Percentiles rank a stretch among this genome's conserved stretches.
Conservation (phyloP, 176 grass and related monocot genomes). For the Bromus sterilis region DNA sequence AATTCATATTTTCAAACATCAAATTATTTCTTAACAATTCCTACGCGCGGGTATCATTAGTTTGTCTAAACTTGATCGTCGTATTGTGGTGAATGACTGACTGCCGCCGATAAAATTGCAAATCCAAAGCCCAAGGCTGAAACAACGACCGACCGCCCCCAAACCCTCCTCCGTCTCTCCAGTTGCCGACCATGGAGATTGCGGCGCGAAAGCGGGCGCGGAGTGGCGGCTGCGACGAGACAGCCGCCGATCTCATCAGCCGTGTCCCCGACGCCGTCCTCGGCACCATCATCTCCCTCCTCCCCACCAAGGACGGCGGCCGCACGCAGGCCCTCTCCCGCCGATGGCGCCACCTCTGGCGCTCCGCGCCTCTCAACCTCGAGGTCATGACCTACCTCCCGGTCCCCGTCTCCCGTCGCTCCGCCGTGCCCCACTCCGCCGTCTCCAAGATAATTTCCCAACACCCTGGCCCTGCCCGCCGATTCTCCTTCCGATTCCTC, state of each 20-base stretch:
- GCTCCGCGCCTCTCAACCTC: not conserved
- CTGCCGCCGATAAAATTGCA: too few species aligned
- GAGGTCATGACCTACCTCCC: not conserved
- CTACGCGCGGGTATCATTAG: too few species aligned
- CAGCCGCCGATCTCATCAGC: not conserved
- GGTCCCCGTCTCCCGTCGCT: not conserved
- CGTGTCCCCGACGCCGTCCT: not conserved
- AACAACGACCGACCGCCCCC: not conserved
- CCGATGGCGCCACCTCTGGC: not conserved
- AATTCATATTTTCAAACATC: too few species aligned
- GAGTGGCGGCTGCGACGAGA: not conserved
- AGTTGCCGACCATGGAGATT: not conserved
- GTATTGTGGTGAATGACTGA: too few species aligned
- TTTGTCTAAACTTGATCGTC: too few species aligned
- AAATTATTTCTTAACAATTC: too few species aligned
- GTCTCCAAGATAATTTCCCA: not conserved
- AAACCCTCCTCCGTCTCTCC: not conserved
- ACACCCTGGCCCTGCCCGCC: not conserved
- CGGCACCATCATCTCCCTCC: not conserved
- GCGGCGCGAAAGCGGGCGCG: too few species aligned
- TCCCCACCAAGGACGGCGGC: not conserved
- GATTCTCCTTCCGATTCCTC: not conserved
- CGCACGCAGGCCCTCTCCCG: not conserved
- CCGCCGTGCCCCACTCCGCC: not conserved
- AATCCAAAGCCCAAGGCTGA: not conserved